Conservation (phyloP, 768 basidiomycete genomes). For the Pleurotus platypus region DNA sequence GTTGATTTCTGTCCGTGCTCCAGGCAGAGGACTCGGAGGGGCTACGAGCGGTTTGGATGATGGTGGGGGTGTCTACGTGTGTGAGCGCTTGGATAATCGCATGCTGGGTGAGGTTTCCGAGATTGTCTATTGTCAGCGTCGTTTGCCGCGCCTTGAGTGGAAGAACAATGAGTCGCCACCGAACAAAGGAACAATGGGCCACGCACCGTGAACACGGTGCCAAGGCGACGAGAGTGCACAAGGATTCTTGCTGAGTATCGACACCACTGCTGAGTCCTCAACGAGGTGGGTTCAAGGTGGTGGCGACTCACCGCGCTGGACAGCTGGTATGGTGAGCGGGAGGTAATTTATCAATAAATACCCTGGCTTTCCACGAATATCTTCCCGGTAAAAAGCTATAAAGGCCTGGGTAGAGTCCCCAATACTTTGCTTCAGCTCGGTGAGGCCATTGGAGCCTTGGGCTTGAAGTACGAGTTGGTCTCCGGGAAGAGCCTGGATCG, state of each 20-base stretch:
- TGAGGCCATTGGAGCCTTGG: conserved; percentile 37
- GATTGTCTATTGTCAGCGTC: conserved; percentile 40
- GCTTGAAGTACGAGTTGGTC: conserved; percentile 38
- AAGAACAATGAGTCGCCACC: conserved; percentile 17
- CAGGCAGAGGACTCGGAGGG: neutral
- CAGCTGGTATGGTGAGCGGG: conserved; percentile 35
- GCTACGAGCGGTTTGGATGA: conserved; percentile 7
- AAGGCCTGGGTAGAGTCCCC: conserved; percentile 33
- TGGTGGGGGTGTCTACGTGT: conserved; percentile 18
- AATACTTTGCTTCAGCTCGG: conserved; percentile 42
- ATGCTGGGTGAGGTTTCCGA: conserved; percentile 36
- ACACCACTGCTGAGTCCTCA: no score
- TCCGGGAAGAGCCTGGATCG: conserved; percentile 18
- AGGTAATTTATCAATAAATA: conserved; percentile 44
- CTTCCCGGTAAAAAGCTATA: conserved; percentile 45
- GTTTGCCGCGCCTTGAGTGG: conserved; percentile 28
- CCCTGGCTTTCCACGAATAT: conserved; percentile 29
- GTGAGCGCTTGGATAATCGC: conserved; percentile 33
- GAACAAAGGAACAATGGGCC: conserved; percentile 18
- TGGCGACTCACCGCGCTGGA: conserved; percentile 24
- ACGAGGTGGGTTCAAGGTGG: no score
- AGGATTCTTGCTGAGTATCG: conserved; percentile 35
- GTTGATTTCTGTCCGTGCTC: neutral
- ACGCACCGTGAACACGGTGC: conserved; percentile 41
- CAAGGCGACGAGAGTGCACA: conserved; percentile 45